These are phyloP conservation scores for Yamadazyma tumulicola DNA, from an alignment of 805 yeast species.

Conservation along the genomic window DNA sequence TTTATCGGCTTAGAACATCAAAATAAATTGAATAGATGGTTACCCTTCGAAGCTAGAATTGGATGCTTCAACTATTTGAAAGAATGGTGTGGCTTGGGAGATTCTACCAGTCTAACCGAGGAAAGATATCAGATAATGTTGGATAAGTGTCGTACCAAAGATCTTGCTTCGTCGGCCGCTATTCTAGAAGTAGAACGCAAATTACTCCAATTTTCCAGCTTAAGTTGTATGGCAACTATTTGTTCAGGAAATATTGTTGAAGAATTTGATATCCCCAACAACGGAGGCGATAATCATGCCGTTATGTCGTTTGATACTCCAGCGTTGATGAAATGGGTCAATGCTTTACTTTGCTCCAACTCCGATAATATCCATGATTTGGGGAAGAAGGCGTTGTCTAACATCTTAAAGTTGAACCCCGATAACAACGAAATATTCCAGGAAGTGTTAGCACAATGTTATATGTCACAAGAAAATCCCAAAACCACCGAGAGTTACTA, in stretches of 20 bases:
- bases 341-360: conserved; percentile 58
- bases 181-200: conserved; percentile 77
- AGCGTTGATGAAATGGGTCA: conserved; percentile 76
- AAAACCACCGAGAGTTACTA: conserved; percentile 67
- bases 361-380: conserved; percentile 55
- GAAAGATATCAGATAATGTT: conserved; percentile 64
- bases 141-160: conserved; percentile 37
- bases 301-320: conserved; percentile 67
- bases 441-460: conserved; percentile 71
- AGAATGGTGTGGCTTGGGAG: conserved; percentile 95
- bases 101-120: conserved; percentile 52
- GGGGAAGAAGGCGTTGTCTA: conserved; percentile 70
- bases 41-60: conserved; percentile 84
- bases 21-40: conserved; percentile 45
- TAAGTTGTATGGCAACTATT: conserved; percentile 81
- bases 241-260: conserved; percentile 70
- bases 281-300: conserved; percentile 17
- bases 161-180: conserved; percentile 55
- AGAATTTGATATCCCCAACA: conserved; percentile 42
- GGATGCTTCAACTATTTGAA: conserved; percentile 78
- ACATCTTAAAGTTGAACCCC: conserved; percentile 60
- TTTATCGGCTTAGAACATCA: conserved; percentile 51
- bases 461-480: conserved; percentile 47
- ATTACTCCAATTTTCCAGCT: conserved; percentile 63
- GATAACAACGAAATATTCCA: conserved; percentile 48